A percentile compares a stretch with the other conserved stretches of the same genome.
Evolutionary conservation across 345 rosid genomes (phyloP).

Genomic region (Syzygium aromaticum): DNA sequence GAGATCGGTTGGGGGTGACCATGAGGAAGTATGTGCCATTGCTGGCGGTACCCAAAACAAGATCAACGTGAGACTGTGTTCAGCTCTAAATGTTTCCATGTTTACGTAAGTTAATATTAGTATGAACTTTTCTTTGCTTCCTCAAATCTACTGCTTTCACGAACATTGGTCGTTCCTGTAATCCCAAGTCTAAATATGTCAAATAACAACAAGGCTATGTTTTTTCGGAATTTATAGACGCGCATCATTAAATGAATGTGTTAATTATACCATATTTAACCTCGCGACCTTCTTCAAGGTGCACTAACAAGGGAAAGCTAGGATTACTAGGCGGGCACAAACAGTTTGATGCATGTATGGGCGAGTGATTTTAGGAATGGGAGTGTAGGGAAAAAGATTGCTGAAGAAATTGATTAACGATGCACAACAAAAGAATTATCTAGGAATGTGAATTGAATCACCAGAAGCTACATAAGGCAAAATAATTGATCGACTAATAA

Average conservation of each 20-base stretch:
- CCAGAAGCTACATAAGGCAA: no score
- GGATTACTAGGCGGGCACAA: background rate
- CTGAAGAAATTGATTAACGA: no score
- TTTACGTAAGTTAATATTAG: background rate
- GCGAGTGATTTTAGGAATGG: no score
- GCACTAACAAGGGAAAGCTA: background rate
- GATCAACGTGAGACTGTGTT: background rate
- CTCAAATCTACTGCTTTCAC: background rate
- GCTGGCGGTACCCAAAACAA: constrained; percentile 19
- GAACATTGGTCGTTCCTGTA: background rate
- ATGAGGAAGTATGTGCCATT: constrained; percentile 24
- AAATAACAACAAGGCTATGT: background rate
- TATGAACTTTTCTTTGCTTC: background rate
- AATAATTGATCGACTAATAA: no score
- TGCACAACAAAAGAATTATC: no score
- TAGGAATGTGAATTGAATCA: no score
- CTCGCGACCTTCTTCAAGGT: background rate
- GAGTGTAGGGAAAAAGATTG: no score
- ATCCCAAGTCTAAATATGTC: background rate
- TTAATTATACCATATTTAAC: background rate
- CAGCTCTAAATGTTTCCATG: background rate
- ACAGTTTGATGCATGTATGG: no score
- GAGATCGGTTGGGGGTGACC: constrained; percentile 21
- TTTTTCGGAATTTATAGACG: background rate
- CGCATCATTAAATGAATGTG: background rate